A percentile compares a stretch with the other conserved stretches of the same genome.
phyloP scores from a whole-genome alignment of 2,329 filamentous ascomycete species.

The Colletotrichum lini region DNA sequence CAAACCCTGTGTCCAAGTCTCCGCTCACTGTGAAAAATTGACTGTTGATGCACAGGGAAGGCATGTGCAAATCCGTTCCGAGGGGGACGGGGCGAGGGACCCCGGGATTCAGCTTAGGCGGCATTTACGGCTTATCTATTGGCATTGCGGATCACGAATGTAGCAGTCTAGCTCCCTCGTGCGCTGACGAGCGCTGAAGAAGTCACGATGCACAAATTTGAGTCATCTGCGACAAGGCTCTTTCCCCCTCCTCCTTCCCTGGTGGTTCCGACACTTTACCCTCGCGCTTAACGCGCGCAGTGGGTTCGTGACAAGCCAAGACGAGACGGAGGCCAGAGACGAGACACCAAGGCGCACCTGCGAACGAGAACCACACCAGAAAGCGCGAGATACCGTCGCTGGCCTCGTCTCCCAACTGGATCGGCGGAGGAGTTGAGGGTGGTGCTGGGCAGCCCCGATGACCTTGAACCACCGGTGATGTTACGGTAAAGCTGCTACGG shows the following conservation, averaged over 20 bases:
- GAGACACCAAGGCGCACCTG: constrained; percentile 5
- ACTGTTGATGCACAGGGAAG: constrained; percentile 14
- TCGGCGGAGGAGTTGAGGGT: constrained; percentile 24
- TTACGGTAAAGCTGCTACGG: constrained; percentile 31
- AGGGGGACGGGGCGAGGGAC: background rate
- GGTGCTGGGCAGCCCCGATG: constrained; percentile 15
- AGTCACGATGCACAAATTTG: constrained; percentile 36
- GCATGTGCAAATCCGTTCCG: constrained; percentile 13
- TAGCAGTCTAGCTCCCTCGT: background rate
- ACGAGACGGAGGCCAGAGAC: constrained; percentile 4
- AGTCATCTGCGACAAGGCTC: constrained; percentile 29
- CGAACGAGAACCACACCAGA: background rate
- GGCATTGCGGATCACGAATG: constrained; percentile 19
- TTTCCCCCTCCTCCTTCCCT: background rate
- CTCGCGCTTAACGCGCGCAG: constrained; percentile 38
- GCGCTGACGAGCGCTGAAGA: constrained; percentile 39
- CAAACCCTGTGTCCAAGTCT: constrained; percentile 20
- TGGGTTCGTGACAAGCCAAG: constrained; percentile 5
- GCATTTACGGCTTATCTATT: constrained; percentile 36
- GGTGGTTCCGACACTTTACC: background rate
- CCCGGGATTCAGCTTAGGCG: constrained; percentile 21
- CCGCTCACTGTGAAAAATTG: background rate
- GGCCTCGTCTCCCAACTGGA: constrained; percentile 10
- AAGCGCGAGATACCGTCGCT: background rate
- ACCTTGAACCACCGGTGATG: constrained; percentile 16